Percentiles rank a stretch among this genome's conserved stretches.
Evolutionary conservation across 768 basidiomycete species (phyloP).

Genomic region (Lentinula guzmanii): DNA sequence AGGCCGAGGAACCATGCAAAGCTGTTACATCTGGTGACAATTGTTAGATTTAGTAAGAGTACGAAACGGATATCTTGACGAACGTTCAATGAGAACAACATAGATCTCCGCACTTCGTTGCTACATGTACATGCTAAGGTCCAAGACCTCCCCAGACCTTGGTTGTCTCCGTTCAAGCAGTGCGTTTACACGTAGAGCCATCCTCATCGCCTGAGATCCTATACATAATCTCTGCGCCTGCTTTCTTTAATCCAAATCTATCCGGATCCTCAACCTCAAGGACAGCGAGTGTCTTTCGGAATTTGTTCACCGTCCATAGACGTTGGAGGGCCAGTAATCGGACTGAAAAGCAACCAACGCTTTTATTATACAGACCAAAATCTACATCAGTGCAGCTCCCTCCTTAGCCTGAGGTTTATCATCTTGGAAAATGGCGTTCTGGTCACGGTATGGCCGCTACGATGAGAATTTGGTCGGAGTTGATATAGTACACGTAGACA

Average conservation of each 20-base stretch:
- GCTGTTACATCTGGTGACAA: slow-evolving; percentile 44
- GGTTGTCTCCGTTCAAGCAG: slow-evolving; percentile 75
- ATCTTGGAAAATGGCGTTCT: slow-evolving; percentile 63
- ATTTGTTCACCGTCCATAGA: slow-evolving; percentile 9
- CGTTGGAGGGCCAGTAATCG: slow-evolving; percentile 58
- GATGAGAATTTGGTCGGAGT: no score
- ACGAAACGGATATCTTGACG: slow-evolving; percentile 16
- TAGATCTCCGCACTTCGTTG: slow-evolving; percentile 57
- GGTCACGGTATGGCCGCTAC: slow-evolving; percentile 19
- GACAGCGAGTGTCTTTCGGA: slow-evolving; percentile 36
- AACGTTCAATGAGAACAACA: slow-evolving; percentile 65
- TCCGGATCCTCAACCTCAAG: slow-evolving; percentile 79
- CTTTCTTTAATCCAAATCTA: slow-evolving; percentile 62
- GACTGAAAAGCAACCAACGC: slow-evolving; percentile 21
- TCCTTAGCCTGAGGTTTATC: slow-evolving; percentile 25
- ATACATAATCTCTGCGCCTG: slow-evolving; percentile 65
- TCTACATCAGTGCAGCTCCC: slow-evolving; percentile 8
- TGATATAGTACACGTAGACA: no score
- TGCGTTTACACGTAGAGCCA: slow-evolving; percentile 64
- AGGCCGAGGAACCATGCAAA: slow-evolving; percentile 33
- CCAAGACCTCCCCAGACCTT: slow-evolving; percentile 59
- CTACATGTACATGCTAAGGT: slow-evolving; percentile 24
- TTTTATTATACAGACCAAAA: not conserved
- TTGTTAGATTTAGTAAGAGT: not conserved
- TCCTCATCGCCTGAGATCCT: slow-evolving; percentile 71